These are phyloP conservation scores for Penicillium alfredii DNA, from an alignment of 495 filamentous ascomycete species.

Conservation along the genomic window DNA sequence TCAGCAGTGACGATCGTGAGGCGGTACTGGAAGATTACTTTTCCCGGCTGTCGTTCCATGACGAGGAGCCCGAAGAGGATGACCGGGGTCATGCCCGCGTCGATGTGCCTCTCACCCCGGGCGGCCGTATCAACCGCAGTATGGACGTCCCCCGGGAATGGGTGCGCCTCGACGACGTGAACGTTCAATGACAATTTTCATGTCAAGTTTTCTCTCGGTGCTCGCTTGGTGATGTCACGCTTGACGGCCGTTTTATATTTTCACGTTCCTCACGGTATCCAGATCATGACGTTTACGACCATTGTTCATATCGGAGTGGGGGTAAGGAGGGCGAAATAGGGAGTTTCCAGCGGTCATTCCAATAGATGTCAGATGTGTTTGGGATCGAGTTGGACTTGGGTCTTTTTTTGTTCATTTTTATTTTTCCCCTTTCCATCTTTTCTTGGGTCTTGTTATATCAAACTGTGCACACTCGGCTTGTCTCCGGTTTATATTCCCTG, in stretches of 20 bases:
- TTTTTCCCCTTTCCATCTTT: neutral
- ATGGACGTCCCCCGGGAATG: constrained; percentile 56
- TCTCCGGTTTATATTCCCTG: no score
- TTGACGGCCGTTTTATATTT: constrained; percentile 5
- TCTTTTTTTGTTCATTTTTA: constrained; percentile 1
- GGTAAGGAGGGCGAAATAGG: constrained; percentile 5
- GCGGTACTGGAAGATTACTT: constrained; percentile 87
- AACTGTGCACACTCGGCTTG: constrained; percentile 1
- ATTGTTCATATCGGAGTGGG: constrained; percentile 15
- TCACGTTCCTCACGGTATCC: constrained; percentile 15
- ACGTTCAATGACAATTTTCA: constrained; percentile 13
- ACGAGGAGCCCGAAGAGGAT: constrained; percentile 51
- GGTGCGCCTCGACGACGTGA: constrained; percentile 45
- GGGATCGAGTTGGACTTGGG: no score
- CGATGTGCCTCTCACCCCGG: constrained; percentile 63
- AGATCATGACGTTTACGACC: constrained; percentile 31
- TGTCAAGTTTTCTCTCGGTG: neutral
- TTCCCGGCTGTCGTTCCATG: constrained; percentile 57
- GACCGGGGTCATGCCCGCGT: constrained; percentile 47
- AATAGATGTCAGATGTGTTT: no score
- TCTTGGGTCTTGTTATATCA: no score
- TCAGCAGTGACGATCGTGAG: constrained; percentile 73
- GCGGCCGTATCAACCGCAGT: constrained; percentile 61
- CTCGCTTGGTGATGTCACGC: no score
- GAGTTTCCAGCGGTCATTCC: constrained; percentile 9